These are phyloP conservation scores for Pseudogymnoascus sp. DNA, from an alignment of 2,329 filamentous ascomycete species.

Conservation along the genomic window DNA sequence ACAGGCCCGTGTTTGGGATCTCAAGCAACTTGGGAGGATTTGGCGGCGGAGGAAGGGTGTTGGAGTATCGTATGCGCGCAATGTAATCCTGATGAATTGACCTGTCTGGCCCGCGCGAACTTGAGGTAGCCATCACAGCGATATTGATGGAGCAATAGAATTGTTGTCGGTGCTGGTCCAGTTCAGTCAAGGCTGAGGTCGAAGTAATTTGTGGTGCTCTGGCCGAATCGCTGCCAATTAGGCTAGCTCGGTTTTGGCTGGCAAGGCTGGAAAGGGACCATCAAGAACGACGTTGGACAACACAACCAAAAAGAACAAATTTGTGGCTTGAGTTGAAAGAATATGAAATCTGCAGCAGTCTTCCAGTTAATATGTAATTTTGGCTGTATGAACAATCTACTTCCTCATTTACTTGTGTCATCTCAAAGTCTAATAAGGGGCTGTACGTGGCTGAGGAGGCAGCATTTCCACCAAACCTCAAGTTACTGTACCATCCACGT, in stretches of 20 bases:
- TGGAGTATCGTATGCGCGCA: slow-evolving; percentile 88
- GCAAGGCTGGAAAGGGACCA: slow-evolving; percentile 6
- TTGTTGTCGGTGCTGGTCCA: background rate
- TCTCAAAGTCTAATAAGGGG: background rate
- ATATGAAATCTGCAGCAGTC: background rate
- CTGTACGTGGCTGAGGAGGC: background rate
- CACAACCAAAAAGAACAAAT: background rate
- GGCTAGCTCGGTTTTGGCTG: background rate
- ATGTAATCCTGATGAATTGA: slow-evolving; percentile 91
- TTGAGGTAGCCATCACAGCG: slow-evolving; percentile 34
- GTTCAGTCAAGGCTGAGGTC: slow-evolving; percentile 4
- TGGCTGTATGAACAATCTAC: background rate
- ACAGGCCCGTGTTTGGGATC: slow-evolving; percentile 86
- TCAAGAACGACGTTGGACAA: background rate
- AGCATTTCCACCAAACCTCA: too few relatives aligned
- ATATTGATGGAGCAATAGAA: background rate
- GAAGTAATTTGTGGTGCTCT: slow-evolving; percentile 5
- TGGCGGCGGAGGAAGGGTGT: slow-evolving; percentile 87
- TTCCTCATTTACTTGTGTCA: background rate
- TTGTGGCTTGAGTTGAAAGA: background rate
- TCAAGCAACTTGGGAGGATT: slow-evolving; percentile 95
- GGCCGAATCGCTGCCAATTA: background rate
- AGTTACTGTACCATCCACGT: too few relatives aligned
- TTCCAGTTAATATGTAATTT: background rate
- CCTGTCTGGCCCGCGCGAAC: slow-evolving; percentile 38